Conservation (phyloP, 1,284 basidiomycete species). For the Sporisorium graminicola region DNA sequence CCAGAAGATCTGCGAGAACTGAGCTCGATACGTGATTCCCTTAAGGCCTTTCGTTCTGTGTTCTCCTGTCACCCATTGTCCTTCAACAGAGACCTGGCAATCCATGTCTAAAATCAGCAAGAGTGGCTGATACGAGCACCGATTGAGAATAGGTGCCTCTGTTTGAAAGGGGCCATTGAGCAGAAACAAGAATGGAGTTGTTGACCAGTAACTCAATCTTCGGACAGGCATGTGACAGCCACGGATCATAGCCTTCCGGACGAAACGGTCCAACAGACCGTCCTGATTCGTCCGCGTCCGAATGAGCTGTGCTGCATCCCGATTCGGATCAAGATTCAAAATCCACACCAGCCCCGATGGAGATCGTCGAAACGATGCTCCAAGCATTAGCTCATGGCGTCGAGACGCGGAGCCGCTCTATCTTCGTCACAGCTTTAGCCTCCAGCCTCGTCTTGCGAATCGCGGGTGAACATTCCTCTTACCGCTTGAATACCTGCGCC, state of each 20-base stretch:
- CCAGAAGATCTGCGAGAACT: constrained; percentile 71
- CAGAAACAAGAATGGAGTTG: neutral
- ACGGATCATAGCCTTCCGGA: constrained; percentile 23
- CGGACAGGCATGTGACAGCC: neutral
- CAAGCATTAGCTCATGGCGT: neutral
- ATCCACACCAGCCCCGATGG: neutral
- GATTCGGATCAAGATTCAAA: constrained; percentile 5
- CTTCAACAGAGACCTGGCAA: constrained; percentile 29
- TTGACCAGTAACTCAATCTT: no score
- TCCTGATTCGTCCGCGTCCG: neutral
- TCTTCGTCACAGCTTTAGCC: neutral
- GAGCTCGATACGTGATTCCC: neutral
- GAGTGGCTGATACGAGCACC: neutral
- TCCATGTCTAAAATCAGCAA: neutral
- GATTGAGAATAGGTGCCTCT: neutral
- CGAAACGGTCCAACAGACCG: neutral
- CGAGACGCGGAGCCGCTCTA: neutral
- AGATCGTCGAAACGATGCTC: neutral
- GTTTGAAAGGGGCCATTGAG: neutral
- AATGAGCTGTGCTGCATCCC: neutral
- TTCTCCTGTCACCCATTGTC: constrained; percentile 12
- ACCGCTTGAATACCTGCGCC: neutral
- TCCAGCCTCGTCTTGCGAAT: neutral
- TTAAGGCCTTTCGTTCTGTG: neutral
- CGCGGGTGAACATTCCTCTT: neutral